A percentile compares a stretch with the other conserved stretches of the same genome.
phyloP scores from a whole-genome alignment of 75 land plant species.

The Adiantum capillusveneris region DNA sequence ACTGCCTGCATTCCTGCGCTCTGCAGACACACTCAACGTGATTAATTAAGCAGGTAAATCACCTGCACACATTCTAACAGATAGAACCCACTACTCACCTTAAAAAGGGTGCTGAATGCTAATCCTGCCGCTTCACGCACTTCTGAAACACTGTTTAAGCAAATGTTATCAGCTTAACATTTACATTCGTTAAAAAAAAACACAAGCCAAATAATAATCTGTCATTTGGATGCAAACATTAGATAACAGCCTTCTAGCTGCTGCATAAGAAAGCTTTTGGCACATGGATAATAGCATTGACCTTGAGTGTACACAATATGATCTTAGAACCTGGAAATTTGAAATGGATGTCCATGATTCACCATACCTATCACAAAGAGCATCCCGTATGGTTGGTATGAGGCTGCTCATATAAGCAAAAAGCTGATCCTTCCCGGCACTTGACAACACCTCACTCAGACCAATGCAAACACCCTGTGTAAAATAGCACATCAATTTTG shows the following conservation, averaged over 20 bases:
- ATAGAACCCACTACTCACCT: constrained; percentile 27
- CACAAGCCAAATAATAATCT: too few species aligned
- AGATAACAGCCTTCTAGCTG: too few species aligned
- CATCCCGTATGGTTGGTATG: constrained; percentile 89
- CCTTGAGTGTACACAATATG: too few species aligned
- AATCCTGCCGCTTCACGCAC: constrained; percentile 97
- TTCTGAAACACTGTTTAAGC: constrained; percentile 54
- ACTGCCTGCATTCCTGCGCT: constrained; percentile 99
- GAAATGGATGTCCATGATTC: too few species aligned
- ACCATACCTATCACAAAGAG: constrained; percentile 97
- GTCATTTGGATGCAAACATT: not conserved
- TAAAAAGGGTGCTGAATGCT: constrained; percentile 96
- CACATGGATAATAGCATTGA: too few species aligned
- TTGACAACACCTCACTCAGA: constrained; percentile 94
- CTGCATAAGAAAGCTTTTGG: too few species aligned
- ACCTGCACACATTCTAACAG: not conserved
- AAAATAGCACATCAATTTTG: too few species aligned
- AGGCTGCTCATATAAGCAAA: constrained; percentile 82
- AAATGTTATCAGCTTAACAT: too few species aligned
- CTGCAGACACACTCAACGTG: constrained; percentile 20
- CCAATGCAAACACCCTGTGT: constrained; percentile 98
- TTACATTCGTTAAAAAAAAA: too few species aligned
- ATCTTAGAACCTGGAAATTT: too few species aligned
- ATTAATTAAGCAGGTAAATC: not conserved
- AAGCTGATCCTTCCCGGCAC: constrained; percentile 91